Evolutionary conservation across 2,329 filamentous ascomycete genomes (phyloP).

Genomic region (Curvularia sp.): DNA sequence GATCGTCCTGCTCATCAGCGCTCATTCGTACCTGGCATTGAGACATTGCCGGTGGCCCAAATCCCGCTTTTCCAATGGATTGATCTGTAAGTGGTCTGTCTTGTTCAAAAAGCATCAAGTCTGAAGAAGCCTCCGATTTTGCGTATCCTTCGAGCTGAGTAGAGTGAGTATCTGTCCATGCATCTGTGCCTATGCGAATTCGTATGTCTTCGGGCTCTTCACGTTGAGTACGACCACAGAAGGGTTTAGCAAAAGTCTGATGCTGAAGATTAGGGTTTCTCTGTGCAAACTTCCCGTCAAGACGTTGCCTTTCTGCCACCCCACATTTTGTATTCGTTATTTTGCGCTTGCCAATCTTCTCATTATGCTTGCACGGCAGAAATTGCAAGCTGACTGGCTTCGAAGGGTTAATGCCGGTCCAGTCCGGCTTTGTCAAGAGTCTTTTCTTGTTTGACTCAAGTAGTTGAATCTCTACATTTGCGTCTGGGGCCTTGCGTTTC

Average conservation of each 20-base stretch:
- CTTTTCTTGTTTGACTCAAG: conserved; percentile 41
- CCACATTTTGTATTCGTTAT: conserved; percentile 24
- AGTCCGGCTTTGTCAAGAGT: conserved; percentile 44
- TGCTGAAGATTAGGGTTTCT: conserved; percentile 5
- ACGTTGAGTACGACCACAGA: conserved; percentile 21
- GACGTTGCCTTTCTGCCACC: conserved; percentile 4
- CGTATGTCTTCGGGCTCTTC: conserved; percentile 36
- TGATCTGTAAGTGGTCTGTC: conserved; percentile 22
- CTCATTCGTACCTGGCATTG: conserved; percentile 9
- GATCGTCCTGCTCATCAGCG: conserved; percentile 2
- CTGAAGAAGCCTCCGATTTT: conserved; percentile 35
- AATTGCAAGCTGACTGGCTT: conserved; percentile 42
- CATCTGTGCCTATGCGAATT: conserved; percentile 49
- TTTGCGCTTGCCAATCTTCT: conserved; percentile 45
- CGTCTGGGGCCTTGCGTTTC: conserved; percentile 15
- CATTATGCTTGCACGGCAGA: conserved; percentile 36
- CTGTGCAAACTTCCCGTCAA: neutral
- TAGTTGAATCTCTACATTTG: conserved; percentile 25
- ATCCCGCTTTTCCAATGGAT: conserved; percentile 2
- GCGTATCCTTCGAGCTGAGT: conserved; percentile 17
- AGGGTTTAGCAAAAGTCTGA: conserved; percentile 10
- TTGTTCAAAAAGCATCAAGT: conserved; percentile 49
- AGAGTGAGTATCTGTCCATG: conserved; percentile 37
- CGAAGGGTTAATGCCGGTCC: conserved; percentile 44
- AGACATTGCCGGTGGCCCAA: conserved; percentile 9